Percentiles rank a stretch among this genome's conserved stretches.
Evolutionary conservation across 1,284 basidiomycete species (phyloP).

Genomic region (Trametes versicolor): DNA sequence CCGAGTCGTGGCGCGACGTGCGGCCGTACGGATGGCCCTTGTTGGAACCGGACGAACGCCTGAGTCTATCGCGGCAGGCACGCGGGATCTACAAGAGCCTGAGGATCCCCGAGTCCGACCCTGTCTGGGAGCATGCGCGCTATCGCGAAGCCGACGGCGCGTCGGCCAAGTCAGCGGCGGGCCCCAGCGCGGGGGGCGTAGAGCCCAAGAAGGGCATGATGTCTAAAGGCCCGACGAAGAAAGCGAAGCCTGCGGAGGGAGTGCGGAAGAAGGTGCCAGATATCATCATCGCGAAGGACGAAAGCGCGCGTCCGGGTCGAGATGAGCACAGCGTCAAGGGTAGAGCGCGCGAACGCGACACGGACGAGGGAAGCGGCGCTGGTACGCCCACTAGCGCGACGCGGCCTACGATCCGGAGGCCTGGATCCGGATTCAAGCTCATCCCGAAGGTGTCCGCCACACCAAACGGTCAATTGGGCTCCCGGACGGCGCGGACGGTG

Average conservation of each 20-base stretch:
- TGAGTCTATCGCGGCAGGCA: constrained; percentile 57
- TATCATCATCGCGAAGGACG: constrained; percentile 63
- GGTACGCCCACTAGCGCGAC: constrained; percentile 33
- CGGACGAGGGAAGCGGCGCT: constrained; percentile 32
- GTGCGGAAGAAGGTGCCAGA: constrained; percentile 47
- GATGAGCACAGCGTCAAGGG: constrained; percentile 42
- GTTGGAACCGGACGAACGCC: constrained; percentile 56
- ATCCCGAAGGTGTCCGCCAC: constrained; percentile 35
- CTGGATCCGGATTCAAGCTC: constrained; percentile 58
- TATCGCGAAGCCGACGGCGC: constrained; percentile 38
- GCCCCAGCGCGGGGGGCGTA: constrained; percentile 21
- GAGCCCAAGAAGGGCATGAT: constrained; percentile 33
- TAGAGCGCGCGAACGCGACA: constrained; percentile 37
- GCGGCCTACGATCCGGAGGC: constrained; percentile 40
- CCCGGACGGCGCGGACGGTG: no score
- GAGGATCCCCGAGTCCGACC: constrained; percentile 63
- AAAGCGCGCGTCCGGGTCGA: constrained; percentile 47
- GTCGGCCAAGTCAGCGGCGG: constrained; percentile 20
- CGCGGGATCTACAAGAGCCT: constrained; percentile 56
- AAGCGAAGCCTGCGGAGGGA: constrained; percentile 47
- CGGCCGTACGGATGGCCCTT: constrained; percentile 69
- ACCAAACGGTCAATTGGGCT: no score
- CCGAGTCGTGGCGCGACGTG: constrained; percentile 67
- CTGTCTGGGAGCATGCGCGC: constrained; percentile 59
- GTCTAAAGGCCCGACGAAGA: constrained; percentile 52